Evolutionary conservation across 1,139 yeast genomes (phyloP).

Genomic region (Yamadazyma atlantica): DNA sequence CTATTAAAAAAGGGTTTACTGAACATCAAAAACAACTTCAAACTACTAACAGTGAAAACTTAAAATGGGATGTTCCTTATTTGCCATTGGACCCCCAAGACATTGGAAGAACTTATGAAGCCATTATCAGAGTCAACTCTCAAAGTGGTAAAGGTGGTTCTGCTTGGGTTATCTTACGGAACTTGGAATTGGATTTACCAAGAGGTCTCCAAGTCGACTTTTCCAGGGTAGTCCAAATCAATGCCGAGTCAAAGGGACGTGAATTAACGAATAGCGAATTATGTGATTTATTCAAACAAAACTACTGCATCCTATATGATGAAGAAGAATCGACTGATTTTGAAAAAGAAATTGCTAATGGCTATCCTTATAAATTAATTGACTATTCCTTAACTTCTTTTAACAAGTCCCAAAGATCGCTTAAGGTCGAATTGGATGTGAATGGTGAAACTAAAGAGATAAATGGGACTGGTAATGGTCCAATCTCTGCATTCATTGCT

Average conservation of each 20-base stretch:
- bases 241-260: slow-evolving; percentile 44
- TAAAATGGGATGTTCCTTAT: slow-evolving; percentile 45
- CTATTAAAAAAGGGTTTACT: slow-evolving; percentile 48
- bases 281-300: slow-evolving; percentile 34
- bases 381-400: slow-evolving; percentile 49
- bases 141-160: slow-evolving; percentile 55
- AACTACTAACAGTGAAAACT: slow-evolving; percentile 19
- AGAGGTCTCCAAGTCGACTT: slow-evolving; percentile 46
- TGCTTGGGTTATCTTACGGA: slow-evolving; percentile 50
- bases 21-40: slow-evolving; percentile 30
- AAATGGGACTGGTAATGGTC: slow-evolving; percentile 35
- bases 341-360: not conserved
- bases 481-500: slow-evolving; percentile 47
- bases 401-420: slow-evolving; percentile 16
- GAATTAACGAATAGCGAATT: slow-evolving; percentile 47
- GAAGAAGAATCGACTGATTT: slow-evolving; percentile 26
- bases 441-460: slow-evolving; percentile 20
- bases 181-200: slow-evolving; percentile 49
- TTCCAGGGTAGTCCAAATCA: slow-evolving; percentile 38
- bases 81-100: slow-evolving; percentile 52
- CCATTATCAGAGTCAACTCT: slow-evolving; percentile 51
- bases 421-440: slow-evolving; percentile 13
- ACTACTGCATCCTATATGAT: slow-evolving; percentile 36
- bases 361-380: slow-evolving; percentile 42
- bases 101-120: slow-evolving; percentile 50